Evolutionary conservation across 331 rosid genomes (phyloP), one percentile per base, ranked within the genome.

Genomic region (Erythrophleum ivorense): DNA sequence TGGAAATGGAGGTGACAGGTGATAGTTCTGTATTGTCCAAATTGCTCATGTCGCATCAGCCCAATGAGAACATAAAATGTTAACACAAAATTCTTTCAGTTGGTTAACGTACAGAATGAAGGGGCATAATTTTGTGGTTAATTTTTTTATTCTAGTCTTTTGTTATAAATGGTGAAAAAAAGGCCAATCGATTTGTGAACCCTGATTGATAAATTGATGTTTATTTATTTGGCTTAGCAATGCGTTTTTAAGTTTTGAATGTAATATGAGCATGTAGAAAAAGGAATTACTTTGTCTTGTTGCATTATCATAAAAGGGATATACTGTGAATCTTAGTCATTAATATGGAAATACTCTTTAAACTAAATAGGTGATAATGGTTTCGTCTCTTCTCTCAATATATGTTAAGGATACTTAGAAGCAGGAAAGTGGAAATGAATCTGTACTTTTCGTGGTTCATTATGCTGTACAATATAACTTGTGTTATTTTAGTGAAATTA

Each of bases 311-410:
- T 9, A 21, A 29, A 60, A 46, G 67, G 53, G 9, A 40, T 74
- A 19, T 36, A n/a, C 14, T 54, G 78, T 9, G 12, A 36, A 38
- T 34, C 29, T 5, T 1, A 54, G 45, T 73, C 33, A n/a, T 55
- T 46, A 38, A 53, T 78, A 65, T 84, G 95, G 94, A 84, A 89
- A 34, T 21, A 75, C 29, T 82, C 66, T 15, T 36, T 6, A 21
- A 29, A 60, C 55, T 21, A 57, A 57, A 57, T 9, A 58, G 34
- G 64, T 4, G 50, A 83, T 63, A 31, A 71, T 63, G 72, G 9
- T 59, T 24, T 69, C 41, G 31, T 29, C 34, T 58, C 14, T 58
- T 19, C 33, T 21, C 66, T 62, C 38, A 29, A 43, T 41, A 15
- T 43, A 33, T 62, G 40, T 33, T 64, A 64, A 4, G 9, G 12